Evolutionary conservation across 257 asterid genomes (phyloP).

Genomic region (Leptodermis oblonga): DNA sequence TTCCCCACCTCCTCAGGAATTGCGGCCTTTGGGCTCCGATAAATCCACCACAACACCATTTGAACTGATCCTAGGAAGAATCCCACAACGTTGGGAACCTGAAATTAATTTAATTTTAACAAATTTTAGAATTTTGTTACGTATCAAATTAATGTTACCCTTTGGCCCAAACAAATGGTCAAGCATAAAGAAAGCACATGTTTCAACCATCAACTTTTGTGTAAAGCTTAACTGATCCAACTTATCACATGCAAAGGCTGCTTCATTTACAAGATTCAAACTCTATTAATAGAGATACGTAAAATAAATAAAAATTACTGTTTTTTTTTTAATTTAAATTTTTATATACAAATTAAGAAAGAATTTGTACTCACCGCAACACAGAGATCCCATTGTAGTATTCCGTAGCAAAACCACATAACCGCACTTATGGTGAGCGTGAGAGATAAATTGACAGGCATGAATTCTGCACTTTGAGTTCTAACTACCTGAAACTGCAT

Average conservation of each 20-base stretch:
- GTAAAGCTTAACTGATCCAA: too few species aligned
- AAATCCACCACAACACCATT: slow-evolving; percentile 54
- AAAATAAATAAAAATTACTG: background rate
- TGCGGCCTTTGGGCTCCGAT: slow-evolving; percentile 31
- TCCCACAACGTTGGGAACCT: slow-evolving; percentile 76
- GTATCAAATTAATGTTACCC: background rate
- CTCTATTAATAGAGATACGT: background rate
- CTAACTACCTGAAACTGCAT: slow-evolving; percentile 64
- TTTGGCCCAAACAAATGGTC: background rate
- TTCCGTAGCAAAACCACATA: slow-evolving; percentile 77
- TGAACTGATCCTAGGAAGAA: slow-evolving; percentile 65
- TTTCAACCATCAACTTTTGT: too few species aligned
- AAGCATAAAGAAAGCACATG: too few species aligned
- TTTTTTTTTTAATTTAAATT: background rate
- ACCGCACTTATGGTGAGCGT: slow-evolving; percentile 75
- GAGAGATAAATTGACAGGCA: slow-evolving; percentile 73
- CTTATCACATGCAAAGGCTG: too few species aligned
- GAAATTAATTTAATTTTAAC: background rate
- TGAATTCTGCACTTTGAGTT: slow-evolving; percentile 76
- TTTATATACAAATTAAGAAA: background rate
- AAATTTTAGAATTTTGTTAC: background rate
- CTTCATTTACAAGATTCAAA: too few species aligned
- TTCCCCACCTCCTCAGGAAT: background rate
- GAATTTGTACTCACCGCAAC: slow-evolving; percentile 26
- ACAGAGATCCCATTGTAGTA: slow-evolving; percentile 41